Evolutionary conservation across 2,329 filamentous ascomycete genomes (phyloP).

Genomic region (Neopestalotiopsis rosae): DNA sequence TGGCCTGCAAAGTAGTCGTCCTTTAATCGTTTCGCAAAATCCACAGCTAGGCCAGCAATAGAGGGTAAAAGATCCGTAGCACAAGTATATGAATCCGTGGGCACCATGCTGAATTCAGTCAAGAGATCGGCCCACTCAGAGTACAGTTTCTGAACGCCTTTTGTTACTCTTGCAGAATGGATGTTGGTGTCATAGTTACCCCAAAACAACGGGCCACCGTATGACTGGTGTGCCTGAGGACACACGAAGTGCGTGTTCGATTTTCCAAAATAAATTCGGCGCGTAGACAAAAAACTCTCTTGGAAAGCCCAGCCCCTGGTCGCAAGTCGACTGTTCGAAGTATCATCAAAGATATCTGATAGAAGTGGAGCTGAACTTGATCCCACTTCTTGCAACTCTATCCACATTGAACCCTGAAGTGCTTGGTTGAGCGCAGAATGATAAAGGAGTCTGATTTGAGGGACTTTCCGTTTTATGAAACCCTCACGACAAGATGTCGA

Average conservation of each 20-base stretch:
- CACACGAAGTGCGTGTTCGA: constrained; percentile 4
- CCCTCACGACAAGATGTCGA: constrained; percentile 6
- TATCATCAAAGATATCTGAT: neutral
- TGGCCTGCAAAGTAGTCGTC: constrained; percentile 13
- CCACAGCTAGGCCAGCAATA: neutral
- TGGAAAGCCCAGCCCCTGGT: constrained; percentile 12
- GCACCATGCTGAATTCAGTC: neutral
- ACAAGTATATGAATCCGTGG: neutral
- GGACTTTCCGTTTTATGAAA: neutral
- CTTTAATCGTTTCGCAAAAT: neutral
- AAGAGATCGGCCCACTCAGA: neutral
- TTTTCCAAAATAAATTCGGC: constrained; percentile 1
- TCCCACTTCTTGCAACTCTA: neutral
- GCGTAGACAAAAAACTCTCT: neutral
- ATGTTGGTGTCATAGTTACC: accelerated
- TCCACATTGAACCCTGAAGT: constrained; percentile 3
- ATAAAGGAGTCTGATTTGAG: neutral
- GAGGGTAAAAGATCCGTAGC: constrained; percentile 4
- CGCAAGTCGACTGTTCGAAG: neutral
- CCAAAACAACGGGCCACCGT: neutral
- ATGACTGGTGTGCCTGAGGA: neutral
- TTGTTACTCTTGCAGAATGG: neutral
- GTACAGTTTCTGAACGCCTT: neutral
- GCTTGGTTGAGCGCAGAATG: neutral
- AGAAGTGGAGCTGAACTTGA: neutral